Base-by-base conservation (phyloP, 257 asterid genomes). In the Cordia subcordata region DNA sequence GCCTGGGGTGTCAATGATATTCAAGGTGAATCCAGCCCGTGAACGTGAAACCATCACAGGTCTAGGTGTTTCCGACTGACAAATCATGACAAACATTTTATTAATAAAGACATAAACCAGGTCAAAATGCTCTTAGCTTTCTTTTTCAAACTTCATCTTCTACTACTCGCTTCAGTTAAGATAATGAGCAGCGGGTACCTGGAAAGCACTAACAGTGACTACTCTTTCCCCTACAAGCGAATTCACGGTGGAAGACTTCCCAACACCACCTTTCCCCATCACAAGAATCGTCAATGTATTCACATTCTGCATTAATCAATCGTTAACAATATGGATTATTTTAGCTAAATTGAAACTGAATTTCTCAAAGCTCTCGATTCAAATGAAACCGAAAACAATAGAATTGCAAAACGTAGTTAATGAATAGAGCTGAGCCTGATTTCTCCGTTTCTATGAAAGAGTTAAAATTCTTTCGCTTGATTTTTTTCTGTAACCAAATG, bases 251-350 rank as follows among this genome's bases (percentile, higher is more conserved):
- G 99, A 93, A 40, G 99, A 93, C 77, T 93, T 93, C 52, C 99
- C 99, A 61, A 93, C 97, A 54, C 99, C 99, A 0, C 97, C 90
- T 82, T 93, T 93, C 62, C 99, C 99, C 96, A 89, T 85, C 60
- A 93, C 94, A 58, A 93, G 88, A 68, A 93, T 73, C 11, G 97
- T 93, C 80, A 93, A 57, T 13, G 94, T 80, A 74, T 62, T 72
- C 44, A 90, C 95, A 58, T 87, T 73, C 99, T 93, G 73, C 72
- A 72, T 15, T 17, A 44, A 15, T 49, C 17, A 49, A n/a, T 13
- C 1, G 5, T 9, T 42, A 42, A 42, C 47, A 8, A 18, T 13
- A n/a, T 49, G 27, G 54, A 39, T 11, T 39, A 42, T 8, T 16
- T 45, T 17, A 47, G 10, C 10, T 22, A 22, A 11, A 53, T 1